Conservation (phyloP, 75 land plant species). For the Pinus albicaulis region DNA sequence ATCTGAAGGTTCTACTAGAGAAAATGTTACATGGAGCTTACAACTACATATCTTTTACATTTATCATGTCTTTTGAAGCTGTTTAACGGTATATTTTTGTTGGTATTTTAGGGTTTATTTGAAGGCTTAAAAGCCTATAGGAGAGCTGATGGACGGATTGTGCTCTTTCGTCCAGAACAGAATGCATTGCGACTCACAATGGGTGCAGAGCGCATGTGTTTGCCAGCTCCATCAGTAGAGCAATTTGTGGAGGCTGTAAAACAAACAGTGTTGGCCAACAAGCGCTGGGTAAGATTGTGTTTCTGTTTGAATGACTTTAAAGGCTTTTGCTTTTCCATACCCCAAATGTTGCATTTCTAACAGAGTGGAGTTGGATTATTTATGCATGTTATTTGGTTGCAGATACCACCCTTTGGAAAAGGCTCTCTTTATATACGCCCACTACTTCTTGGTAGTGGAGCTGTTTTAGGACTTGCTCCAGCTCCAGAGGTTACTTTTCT, state of each 20-base stretch:
- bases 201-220: constrained; percentile 81
- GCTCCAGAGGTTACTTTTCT: constrained; percentile 88
- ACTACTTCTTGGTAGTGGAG: constrained; percentile 82
- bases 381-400: constrained; percentile 9
- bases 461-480: constrained; percentile 76
- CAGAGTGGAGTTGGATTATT: background rate
- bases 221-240: constrained; percentile 66
- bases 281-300: constrained; percentile 62
- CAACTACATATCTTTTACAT: too few species aligned
- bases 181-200: constrained; percentile 63
- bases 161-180: constrained; percentile 73
- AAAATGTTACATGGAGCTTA: too few species aligned
- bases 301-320: background rate
- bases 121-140: constrained; percentile 82
- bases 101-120: constrained; percentile 52
- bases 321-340: background rate
- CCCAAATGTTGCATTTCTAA: background rate
- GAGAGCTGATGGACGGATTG: constrained; percentile 44
- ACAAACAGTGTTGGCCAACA: constrained; percentile 65
- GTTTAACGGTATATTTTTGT: too few species aligned
- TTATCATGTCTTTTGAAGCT: too few species aligned
- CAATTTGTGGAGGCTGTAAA: constrained; percentile 77
- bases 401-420: constrained; percentile 94
- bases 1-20: too few species aligned
- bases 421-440: constrained; percentile 93